These are phyloP conservation scores for Calonectria ilicicola DNA, from an alignment of 2,329 filamentous ascomycete genomes.

Conservation along the genomic window DNA sequence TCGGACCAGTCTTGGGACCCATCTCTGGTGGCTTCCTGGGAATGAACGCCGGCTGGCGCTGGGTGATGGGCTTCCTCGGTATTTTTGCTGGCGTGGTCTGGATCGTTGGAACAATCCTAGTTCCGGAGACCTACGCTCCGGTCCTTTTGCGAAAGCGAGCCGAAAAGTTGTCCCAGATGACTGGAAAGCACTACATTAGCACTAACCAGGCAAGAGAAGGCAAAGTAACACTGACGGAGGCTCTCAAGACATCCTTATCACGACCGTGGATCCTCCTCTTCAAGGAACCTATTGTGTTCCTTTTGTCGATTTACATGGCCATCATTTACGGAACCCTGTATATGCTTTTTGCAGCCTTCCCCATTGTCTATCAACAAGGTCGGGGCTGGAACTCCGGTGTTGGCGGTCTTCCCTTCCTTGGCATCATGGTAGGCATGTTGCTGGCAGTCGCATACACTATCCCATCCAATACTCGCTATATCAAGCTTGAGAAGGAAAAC, in stretches of 20 bases:
- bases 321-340: slow-evolving; percentile 17
- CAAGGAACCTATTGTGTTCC: slow-evolving; percentile 11
- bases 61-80: slow-evolving; percentile 17
- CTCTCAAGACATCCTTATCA: slow-evolving; percentile 7
- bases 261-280: slow-evolving; percentile 15
- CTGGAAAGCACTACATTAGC: slow-evolving; percentile 18
- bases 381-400: slow-evolving; percentile 13
- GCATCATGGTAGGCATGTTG: slow-evolving; percentile 19
- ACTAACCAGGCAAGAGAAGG: slow-evolving; percentile 5
- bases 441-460: slow-evolving; percentile 10
- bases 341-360: slow-evolving; percentile 16
- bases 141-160: slow-evolving; percentile 7
- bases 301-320: slow-evolving; percentile 15
- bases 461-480: slow-evolving; percentile 8
- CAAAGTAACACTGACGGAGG: not conserved
- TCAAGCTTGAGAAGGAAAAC: not conserved
- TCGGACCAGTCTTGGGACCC: slow-evolving; percentile 6
- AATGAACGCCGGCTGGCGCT: slow-evolving; percentile 10
- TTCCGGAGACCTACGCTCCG: slow-evolving; percentile 14
- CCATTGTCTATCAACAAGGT: slow-evolving; percentile 14
- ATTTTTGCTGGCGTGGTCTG: slow-evolving; percentile 10
- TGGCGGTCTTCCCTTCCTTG: slow-evolving; percentile 10
- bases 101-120: slow-evolving; percentile 5
- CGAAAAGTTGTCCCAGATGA: slow-evolving; percentile 3
- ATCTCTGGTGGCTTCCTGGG: slow-evolving; percentile 12